These are phyloP conservation scores for Solioccasus polychromus DNA, from an alignment of 768 basidiomycete species.

Conservation along the genomic window DNA sequence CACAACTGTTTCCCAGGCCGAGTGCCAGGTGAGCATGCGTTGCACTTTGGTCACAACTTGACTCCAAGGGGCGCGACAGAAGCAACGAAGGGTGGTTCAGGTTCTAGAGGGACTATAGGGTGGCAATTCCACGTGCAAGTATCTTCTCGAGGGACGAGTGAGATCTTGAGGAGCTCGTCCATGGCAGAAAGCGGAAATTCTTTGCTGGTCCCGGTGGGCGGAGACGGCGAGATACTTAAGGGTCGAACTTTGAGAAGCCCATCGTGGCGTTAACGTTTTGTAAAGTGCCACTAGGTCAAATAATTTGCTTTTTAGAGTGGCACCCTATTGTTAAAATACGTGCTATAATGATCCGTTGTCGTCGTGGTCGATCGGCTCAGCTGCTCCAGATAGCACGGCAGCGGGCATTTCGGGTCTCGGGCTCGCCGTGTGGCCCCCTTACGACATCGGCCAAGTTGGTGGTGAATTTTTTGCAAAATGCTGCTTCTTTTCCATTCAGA, in stretches of 20 bases:
- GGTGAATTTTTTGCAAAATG: conserved; percentile 2
- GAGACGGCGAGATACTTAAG: conserved; percentile 3
- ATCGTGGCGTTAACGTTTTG: conserved; percentile 13
- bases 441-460: conserved; percentile 8
- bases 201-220: conserved; percentile 2
- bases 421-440: conserved; percentile 23
- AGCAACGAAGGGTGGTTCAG: conserved; percentile 67
- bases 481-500: conserved; percentile 16
- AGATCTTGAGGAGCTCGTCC: no score
- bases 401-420: background rate
- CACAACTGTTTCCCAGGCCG: conserved; percentile 42
- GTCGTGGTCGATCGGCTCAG: no score
- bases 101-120: conserved; percentile 55
- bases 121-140: conserved; percentile 3
- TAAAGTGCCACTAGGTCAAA: no score
- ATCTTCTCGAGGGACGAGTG: background rate
- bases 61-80: conserved; percentile 38
- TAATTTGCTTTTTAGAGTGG: no score
- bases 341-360: background rate
- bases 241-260: conserved; percentile 5
- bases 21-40: conserved; percentile 52
- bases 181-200: no score
- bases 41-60: background rate
- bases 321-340: no score
- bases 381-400: no score